These are phyloP conservation scores for Colletotrichum lini DNA, from an alignment of 2,329 filamentous ascomycete species.

Conservation along the genomic window DNA sequence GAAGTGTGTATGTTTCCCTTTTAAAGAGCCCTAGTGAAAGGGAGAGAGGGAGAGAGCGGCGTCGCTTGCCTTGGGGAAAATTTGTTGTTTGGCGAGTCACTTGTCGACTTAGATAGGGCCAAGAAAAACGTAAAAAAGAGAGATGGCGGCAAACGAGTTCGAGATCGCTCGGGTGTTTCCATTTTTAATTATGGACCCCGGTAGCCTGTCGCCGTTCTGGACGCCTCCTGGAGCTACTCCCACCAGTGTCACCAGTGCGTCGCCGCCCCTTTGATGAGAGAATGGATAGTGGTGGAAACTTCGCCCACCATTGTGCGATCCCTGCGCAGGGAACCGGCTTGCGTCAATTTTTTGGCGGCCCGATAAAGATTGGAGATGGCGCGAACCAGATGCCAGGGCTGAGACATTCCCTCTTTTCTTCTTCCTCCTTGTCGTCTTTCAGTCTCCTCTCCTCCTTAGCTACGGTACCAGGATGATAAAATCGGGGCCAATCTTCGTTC, in stretches of 20 bases:
- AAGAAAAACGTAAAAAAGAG: neutral
- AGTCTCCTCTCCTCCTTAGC: neutral
- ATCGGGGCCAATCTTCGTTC: neutral
- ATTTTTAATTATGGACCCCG: slow-evolving; percentile 12
- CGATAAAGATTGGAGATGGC: slow-evolving; percentile 22
- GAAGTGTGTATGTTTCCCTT: neutral
- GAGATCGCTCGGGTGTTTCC: slow-evolving; percentile 27
- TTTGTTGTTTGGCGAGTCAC: slow-evolving; percentile 6
- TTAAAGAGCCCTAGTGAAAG: neutral
- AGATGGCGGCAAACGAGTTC: slow-evolving; percentile 13
- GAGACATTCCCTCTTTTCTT: slow-evolving; percentile 2
- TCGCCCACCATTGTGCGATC: neutral
- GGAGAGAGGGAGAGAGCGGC: neutral
- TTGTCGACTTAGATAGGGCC: slow-evolving; percentile 8
- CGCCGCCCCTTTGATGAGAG: neutral
- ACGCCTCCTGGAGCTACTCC: neutral
- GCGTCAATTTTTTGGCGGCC: slow-evolving; percentile 22
- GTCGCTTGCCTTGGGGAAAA: neutral
- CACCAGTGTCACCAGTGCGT: neutral
- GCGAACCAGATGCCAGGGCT: slow-evolving; percentile 26
- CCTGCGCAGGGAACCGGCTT: slow-evolving; percentile 16
- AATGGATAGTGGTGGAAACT: slow-evolving; percentile 1
- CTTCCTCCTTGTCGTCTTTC: neutral
- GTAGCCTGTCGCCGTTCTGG: slow-evolving; percentile 7
- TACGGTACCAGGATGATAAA: neutral